These are phyloP conservation scores for Pestalotiopsis sp. DNA, from an alignment of 2,329 filamentous ascomycete species.

Conservation along the genomic window DNA sequence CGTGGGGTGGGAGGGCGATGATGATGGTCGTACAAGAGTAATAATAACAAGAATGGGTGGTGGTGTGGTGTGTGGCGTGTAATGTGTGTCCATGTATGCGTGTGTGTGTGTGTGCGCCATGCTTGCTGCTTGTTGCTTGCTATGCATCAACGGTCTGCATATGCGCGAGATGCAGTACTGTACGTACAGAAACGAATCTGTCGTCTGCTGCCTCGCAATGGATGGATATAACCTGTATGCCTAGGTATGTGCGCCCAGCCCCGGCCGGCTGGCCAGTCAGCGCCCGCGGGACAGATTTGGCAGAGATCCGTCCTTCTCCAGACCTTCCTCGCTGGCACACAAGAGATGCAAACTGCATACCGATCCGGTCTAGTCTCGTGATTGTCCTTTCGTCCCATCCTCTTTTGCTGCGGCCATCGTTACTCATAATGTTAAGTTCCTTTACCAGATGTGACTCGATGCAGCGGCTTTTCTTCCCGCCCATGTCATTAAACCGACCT, in stretches of 20 bases:
- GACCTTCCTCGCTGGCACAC: conserved; percentile 12
- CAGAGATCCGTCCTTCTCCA: conserved; percentile 6
- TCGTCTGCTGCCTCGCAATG: background rate
- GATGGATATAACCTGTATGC: background rate
- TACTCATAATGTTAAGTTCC: conserved; percentile 3
- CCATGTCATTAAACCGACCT: background rate
- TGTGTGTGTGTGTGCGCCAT: background rate
- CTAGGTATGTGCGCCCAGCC: background rate
- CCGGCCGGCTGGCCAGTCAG: background rate
- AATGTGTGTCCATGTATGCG: background rate
- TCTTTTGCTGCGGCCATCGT: background rate
- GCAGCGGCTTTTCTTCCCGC: background rate
- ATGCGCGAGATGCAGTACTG: conserved; percentile 36
- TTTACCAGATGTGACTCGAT: background rate
- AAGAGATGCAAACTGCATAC: background rate
- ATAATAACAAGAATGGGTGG: background rate
- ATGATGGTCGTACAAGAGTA: background rate
- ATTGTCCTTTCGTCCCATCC: conserved; percentile 1
- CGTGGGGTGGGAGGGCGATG: background rate
- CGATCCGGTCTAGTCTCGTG: conserved; percentile 6
- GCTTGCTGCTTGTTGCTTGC: background rate
- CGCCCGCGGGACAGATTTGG: background rate
- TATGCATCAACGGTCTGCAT: conserved; percentile 32
- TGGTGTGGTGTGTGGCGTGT: background rate
- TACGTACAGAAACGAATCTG: conserved; percentile 10